phyloP scores from a whole-genome alignment of 768 basidiomycete genomes.

The Pleurotus sapidus region DNA sequence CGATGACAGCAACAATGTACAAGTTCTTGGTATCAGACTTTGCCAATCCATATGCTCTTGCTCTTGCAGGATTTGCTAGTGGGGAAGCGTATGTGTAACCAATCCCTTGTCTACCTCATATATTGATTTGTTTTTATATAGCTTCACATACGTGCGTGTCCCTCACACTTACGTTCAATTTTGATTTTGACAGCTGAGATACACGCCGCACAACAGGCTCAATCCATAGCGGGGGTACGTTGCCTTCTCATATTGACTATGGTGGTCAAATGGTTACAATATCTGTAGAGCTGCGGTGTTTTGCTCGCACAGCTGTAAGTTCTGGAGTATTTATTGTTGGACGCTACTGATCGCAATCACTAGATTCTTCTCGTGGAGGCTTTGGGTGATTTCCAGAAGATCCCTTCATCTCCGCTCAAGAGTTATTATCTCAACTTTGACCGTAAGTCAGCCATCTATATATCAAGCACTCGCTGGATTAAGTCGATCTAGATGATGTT shows the following conservation, averaged over 20 bases:
- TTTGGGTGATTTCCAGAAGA: background rate
- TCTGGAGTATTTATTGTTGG: background rate
- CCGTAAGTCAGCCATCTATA: background rate
- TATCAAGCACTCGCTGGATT: no score
- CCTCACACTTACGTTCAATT: background rate
- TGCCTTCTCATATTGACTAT: background rate
- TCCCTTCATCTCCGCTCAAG: background rate
- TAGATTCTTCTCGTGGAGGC: conserved; percentile 1
- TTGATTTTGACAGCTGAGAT: background rate
- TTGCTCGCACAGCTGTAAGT: background rate
- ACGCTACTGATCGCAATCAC: background rate
- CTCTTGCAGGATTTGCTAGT: background rate
- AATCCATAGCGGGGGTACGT: background rate
- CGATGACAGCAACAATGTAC: background rate
- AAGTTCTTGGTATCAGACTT: background rate
- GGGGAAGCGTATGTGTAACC: background rate
- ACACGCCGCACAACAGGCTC: background rate
- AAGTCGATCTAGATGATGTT: background rate
- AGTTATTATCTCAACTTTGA: background rate
- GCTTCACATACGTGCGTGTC: background rate
- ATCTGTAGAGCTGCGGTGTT: background rate
- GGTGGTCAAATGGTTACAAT: no score
- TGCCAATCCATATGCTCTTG: background rate
- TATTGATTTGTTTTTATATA: background rate
- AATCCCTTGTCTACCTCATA: background rate